Evolutionary conservation across 2,329 filamentous ascomycete species (phyloP), one percentile per base, ranked within the genome.

Genomic region (Colletotrichum chrysophilum): DNA sequence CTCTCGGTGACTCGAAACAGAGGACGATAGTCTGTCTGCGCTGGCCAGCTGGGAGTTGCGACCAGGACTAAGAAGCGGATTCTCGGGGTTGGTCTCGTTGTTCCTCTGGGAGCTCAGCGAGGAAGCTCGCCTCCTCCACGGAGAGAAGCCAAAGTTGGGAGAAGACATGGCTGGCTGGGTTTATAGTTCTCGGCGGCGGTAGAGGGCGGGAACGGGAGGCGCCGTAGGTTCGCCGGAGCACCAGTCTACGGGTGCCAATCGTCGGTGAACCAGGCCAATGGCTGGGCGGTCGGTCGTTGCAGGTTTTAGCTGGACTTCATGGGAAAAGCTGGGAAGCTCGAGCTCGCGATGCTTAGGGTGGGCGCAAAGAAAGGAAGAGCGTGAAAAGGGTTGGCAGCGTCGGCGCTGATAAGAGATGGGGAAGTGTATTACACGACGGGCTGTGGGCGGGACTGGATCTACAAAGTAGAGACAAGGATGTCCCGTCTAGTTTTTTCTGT

Each of bases 1-100:
- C 76, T 94, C 93, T 82, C 91, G 88, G 81, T 93, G 88, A 73
- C 74, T 78, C 14, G 79, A 74, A 65, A 80, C 81, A 48, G 82
- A 81, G 21, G 85, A 87, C 7, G 87, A 85, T 13, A 88, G 81
- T 34, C 78, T 61, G 75, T 86, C 83, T 28, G 78, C 75, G 60
- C 78, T 80, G 43, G 80, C 80, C 55, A 74, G 72, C 13, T 74
- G 72, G 7, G 61, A 69, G 58, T 58, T 77, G 77, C 66, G 78
- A 76, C 56, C 65, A 18, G 69, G 77, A 48, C 56, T 76, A 75
- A 60, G 76, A 66, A 72, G 81, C 72, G 70, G 75, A 34, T 77
- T 79, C 52, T 76, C 74, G 58, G 80, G 78, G n/a, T 76, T 76
- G 60, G 80, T 80, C 5, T 75, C 70, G 52, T 56, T 68, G 24